Percentiles rank a stretch among this genome's conserved stretches.
Evolutionary conservation across 2,329 filamentous ascomycete genomes (phyloP).

Genomic region (Blastomyces parvus): DNA sequence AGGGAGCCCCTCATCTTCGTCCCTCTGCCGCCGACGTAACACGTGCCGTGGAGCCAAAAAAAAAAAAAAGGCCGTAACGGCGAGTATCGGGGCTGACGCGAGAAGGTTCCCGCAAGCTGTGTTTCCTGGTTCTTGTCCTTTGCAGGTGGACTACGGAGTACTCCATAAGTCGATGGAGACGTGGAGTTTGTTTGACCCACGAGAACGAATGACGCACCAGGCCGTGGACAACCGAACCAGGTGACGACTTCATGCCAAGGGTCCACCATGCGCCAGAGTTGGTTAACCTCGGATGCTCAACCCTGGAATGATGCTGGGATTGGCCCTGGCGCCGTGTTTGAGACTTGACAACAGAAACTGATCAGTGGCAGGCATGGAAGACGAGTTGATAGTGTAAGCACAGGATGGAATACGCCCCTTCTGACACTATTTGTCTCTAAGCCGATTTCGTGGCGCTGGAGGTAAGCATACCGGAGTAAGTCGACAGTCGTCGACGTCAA

Average conservation of each 20-base stretch:
- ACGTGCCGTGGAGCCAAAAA: conserved; percentile 2
- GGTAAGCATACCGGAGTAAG: no score
- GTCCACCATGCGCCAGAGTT: neutral
- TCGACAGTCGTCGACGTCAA: no score
- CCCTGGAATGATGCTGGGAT: neutral
- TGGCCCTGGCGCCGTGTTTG: neutral
- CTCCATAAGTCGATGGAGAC: neutral
- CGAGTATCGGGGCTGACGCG: neutral
- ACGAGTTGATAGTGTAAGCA: neutral
- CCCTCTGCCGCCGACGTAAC: neutral
- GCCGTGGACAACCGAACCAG: conserved; percentile 4
- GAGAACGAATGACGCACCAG: neutral
- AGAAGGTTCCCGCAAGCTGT: neutral
- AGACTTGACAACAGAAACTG: neutral
- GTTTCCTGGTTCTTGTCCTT: neutral
- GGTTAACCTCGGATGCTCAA: conserved; percentile 5
- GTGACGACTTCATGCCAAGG: conserved; percentile 1
- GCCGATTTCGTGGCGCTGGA: neutral
- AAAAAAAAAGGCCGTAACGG: neutral
- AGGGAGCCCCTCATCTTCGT: neutral
- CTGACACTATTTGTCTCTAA: neutral
- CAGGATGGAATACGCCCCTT: neutral
- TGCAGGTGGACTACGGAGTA: neutral
- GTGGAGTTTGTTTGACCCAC: neutral
- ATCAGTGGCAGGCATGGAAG: neutral